Evolutionary conservation across 2,329 filamentous ascomycete species (phyloP), one percentile per base, ranked within the genome.

Genomic region (Trichophyton mentagrophytes): DNA sequence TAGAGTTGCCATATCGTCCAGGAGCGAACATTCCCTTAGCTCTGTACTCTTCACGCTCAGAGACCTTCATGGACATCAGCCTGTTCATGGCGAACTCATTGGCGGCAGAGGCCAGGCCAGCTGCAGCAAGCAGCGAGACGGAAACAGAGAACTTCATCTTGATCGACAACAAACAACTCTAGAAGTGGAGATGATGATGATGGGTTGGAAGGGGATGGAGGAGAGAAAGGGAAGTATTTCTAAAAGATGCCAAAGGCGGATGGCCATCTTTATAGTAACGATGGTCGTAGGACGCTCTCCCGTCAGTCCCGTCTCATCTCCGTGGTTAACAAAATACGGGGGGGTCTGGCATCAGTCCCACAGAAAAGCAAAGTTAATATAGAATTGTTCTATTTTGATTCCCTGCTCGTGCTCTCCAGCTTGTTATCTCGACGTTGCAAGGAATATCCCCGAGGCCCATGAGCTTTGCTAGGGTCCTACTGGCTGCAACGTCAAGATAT

Each of bases 11-110:
- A 38, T 62, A 63, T 61, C 60, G 20, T 40, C 56, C 62, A 17
- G 60, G 27, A 15, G 53, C 17, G 56, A 64, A 65, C 20, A 58
- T 33, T 38, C 64, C 64, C 5, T 61, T 8, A 7, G 51, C 36
- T 17, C 61, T 57, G 49, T 62, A 61, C 4, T 46, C 57, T 15
- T 64, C 49, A 15, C 61, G 61, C 5, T 62, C 42, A 33, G 58
- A 15, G 20, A 63, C 22, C 62, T 66, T 66, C 61, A 66, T 57
- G n/a, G 33, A 36, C 65, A 66, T 66, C 13, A 66, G 58, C 20
- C 63, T 63, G 11, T 61, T 51, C 65, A 66, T 63, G 55, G 57
- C 53, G n/a, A 46, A 33, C 25, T 40, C 59, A 55, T 60, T 49
- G 22, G 51, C 61, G 20, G 60, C 49, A 46, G 53, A 55, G 42